Evolutionary conservation across 176 grass and related monocot genomes (phyloP).

Genomic region (Poa pratensis): DNA sequence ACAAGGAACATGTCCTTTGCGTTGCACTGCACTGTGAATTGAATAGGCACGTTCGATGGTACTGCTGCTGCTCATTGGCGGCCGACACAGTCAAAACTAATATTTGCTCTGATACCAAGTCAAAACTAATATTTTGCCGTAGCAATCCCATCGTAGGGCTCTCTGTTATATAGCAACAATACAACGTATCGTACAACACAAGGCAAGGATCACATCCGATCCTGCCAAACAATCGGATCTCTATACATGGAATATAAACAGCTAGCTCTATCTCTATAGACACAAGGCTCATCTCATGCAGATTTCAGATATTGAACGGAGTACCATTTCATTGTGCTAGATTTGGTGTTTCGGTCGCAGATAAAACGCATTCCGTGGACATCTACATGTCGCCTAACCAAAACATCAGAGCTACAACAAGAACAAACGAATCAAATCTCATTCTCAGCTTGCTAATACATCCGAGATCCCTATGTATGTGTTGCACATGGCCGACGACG

Average conservation of each 20-base stretch:
- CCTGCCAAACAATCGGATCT: too few relatives aligned
- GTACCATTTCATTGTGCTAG: background rate
- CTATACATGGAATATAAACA: too few relatives aligned
- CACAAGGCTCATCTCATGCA: background rate
- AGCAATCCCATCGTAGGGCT: too few relatives aligned
- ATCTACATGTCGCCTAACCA: background rate
- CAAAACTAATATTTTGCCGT: too few relatives aligned
- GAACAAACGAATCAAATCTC: slow-evolving; percentile 38
- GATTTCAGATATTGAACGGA: background rate
- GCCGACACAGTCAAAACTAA: too few relatives aligned
- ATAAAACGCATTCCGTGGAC: background rate
- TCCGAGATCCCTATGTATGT: slow-evolving; percentile 35
- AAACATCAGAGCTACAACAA: background rate
- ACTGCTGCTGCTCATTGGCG: background rate
- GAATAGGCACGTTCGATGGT: too few relatives aligned
- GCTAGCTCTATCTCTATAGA: too few relatives aligned
- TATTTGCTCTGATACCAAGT: too few relatives aligned
- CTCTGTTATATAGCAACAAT: too few relatives aligned
- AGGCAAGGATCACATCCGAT: too few relatives aligned
- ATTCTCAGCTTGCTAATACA: background rate
- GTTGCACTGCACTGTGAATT: too few relatives aligned
- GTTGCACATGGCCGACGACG: background rate
- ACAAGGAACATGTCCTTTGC: background rate
- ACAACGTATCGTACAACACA: too few relatives aligned
- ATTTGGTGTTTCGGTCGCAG: background rate